Base-by-base conservation (phyloP, 164 flowering plant species). In the Vitis amurensis region DNA sequence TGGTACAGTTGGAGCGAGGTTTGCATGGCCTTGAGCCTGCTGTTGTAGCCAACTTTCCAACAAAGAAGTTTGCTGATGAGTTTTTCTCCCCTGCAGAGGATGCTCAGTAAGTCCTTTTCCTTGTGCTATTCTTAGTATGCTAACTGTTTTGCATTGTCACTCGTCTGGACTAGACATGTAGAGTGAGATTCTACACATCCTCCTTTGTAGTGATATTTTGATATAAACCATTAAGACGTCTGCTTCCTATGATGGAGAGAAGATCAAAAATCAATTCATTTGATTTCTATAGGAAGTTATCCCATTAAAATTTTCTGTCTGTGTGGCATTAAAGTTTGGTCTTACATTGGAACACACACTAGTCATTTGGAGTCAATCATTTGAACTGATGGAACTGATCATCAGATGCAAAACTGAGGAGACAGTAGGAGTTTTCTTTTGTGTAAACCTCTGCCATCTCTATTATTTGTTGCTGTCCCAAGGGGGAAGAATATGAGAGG, bases 1-100 rank as follows among this genome's bases (percentile, higher is more conserved):
- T 67, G 48, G 63, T 72, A 55, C 89, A 93, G 98, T 71, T 94
- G 75, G 97, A 94, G 71, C 84, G 93, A 47, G 97, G 98, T 29
- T 76, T 85, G 27, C 95, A 89, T 79, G 98, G 97, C 44, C 76
- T 91, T 55, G 97, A 94, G 71, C 91, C 91, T 64, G 78, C 77
- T 44, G 82, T 79, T 30, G 77, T 87, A 4, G 96, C 97, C 53
- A 91, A 76, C 74, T 92, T 92, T 79, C 97, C 97, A 1, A 86
- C 83, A 17, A 91, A 85, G 84, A 91, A 91, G 80, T 92, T 79
- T 71, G 77, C 84, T 66, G 89, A 92, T 63, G 86, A 78, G 61
- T 86, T 70, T 75, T 88, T 89, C 68, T 74, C 88, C 2, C 73
- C 85, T 49, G 70, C 77, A 64, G 88, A 81, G 71, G 86, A 84